Evolutionary conservation across 2,329 filamentous ascomycete genomes (phyloP).

Genomic region (Boeremia exigua): DNA sequence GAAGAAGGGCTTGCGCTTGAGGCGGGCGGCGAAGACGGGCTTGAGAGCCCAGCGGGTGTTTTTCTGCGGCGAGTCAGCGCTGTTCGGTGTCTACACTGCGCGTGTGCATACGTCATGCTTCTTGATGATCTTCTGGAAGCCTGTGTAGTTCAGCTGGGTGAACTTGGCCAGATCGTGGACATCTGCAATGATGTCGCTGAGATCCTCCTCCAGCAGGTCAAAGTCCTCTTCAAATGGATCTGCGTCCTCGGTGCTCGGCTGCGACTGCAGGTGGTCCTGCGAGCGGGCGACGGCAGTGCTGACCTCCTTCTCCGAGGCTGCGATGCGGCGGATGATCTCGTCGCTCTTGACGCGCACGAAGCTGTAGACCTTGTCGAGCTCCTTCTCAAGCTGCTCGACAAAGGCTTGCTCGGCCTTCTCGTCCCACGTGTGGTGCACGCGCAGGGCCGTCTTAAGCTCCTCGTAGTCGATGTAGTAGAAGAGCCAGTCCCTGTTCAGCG

Average conservation of each 20-base stretch:
- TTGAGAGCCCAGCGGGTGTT: conserved; percentile 90
- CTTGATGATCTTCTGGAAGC: conserved; percentile 99
- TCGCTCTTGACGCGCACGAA: conserved; percentile 98
- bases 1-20: conserved; percentile 98
- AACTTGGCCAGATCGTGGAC: conserved; percentile 98
- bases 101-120: conserved; percentile 83
- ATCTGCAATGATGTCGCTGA: conserved; percentile 98
- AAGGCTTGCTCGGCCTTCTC: conserved; percentile 92
- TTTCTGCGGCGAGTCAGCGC: conserved; percentile 67
- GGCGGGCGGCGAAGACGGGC: conserved; percentile 91
- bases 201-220: conserved; percentile 87
- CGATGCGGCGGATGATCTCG: conserved; percentile 91
- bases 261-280: conserved; percentile 16
- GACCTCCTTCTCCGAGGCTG: conserved; percentile 86
- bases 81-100: neutral
- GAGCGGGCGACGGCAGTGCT: conserved; percentile 77
- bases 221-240: conserved; percentile 87
- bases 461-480: conserved; percentile 99
- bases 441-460: conserved; percentile 85
- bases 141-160: conserved; percentile 97
- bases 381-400: conserved; percentile 82
- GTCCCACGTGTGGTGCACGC: conserved; percentile 78
- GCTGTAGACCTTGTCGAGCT: conserved; percentile 96
- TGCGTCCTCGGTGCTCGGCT: conserved; percentile 35
- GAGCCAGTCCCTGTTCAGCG: conserved; percentile 94